These are phyloP conservation scores for Pholiota microspora DNA, from an alignment of 768 basidiomycete genomes.

Conservation along the genomic window DNA sequence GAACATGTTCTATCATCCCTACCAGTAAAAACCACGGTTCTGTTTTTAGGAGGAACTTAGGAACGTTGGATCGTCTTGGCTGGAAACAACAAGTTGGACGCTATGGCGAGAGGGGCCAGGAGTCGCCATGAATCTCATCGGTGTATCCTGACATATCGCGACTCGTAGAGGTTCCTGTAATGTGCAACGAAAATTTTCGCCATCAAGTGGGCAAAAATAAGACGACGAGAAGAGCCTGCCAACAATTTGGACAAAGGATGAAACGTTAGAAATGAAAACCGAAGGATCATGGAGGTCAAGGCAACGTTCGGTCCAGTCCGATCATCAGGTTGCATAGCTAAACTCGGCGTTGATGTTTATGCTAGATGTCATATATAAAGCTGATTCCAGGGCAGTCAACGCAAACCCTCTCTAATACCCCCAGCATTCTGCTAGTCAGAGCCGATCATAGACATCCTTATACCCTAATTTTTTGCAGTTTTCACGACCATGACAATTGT, in stretches of 20 bases:
- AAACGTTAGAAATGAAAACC: slow-evolving; percentile 14
- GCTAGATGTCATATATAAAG: slow-evolving; percentile 3
- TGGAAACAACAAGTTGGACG: not conserved
- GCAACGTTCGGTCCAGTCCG: slow-evolving; percentile 25
- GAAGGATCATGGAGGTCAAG: slow-evolving; percentile 21
- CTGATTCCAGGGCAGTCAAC: not conserved
- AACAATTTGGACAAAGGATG: slow-evolving; percentile 3
- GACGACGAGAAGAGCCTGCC: not conserved
- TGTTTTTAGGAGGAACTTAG: no score
- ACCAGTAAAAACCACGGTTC: no score
- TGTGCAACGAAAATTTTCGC: not conserved
- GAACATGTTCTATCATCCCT: no score
- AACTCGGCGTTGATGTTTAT: slow-evolving; percentile 1
- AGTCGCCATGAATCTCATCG: not conserved
- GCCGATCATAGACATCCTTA: no score
- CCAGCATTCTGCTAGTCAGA: slow-evolving; percentile 1
- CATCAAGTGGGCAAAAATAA: not conserved
- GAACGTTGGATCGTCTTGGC: not conserved
- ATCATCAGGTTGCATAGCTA: slow-evolving; percentile 14
- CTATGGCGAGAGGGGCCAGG: not conserved
- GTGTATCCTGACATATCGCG: not conserved
- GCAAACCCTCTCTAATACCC: not conserved
- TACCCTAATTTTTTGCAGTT: slow-evolving; percentile 1
- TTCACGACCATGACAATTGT: slow-evolving; percentile 50
- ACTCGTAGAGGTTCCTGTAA: no score